These are phyloP conservation scores for Saccharum hybrid DNA, from an alignment of 202 grass and related monocot genomes.

Conservation along the genomic window DNA sequence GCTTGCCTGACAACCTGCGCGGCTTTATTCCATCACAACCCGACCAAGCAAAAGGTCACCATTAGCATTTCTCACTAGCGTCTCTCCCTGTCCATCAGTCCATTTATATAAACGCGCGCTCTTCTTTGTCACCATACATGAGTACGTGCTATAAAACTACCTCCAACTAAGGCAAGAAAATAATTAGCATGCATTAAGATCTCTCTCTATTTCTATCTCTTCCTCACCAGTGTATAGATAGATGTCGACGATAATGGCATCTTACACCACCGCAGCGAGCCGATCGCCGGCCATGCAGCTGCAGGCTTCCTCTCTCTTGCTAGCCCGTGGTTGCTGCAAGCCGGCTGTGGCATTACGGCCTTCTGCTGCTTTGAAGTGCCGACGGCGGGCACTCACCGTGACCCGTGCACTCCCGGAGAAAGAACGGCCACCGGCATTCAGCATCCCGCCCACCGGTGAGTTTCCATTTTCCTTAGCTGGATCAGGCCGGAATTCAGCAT, in stretches of 20 bases:
- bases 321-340: background rate
- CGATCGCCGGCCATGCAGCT: background rate
- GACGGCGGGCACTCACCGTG: slow-evolving; percentile 7
- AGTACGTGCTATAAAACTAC: background rate
- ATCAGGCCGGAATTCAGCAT: background rate
- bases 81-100: background rate
- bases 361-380: background rate
- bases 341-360: background rate
- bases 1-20: background rate
- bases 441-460: slow-evolving; percentile 48
- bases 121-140: too few species aligned
- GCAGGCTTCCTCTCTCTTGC: background rate
- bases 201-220: background rate
- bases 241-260: slow-evolving; percentile 36
- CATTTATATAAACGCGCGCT: background rate
- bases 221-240: background rate
- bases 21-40: slow-evolving; percentile 34
- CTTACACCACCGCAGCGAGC: background rate
- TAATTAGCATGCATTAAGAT: background rate
- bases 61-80: background rate
- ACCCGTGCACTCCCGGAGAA: slow-evolving; percentile 30
- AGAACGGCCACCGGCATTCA: slow-evolving; percentile 33
- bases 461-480: background rate
- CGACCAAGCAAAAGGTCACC: slow-evolving; percentile 48
- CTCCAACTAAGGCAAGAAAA: background rate